Evolutionary conservation across 768 basidiomycete species (phyloP).

Genomic region (Suillus brevipes): DNA sequence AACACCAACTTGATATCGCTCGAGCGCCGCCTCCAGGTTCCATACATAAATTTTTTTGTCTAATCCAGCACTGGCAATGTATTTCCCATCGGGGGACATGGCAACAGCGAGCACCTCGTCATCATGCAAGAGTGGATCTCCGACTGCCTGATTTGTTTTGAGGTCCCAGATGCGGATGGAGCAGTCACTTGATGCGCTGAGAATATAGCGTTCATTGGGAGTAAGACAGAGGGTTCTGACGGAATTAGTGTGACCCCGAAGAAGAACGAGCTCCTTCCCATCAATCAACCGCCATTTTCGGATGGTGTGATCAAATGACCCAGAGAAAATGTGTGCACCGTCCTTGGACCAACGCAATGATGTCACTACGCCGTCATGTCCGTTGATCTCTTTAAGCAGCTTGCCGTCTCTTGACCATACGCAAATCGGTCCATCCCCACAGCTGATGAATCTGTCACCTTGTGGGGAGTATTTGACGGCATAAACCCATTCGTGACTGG

Average conservation of each 20-base stretch:
- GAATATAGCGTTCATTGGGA: background rate
- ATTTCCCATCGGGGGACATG: conserved; percentile 75
- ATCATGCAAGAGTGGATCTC: conserved; percentile 63
- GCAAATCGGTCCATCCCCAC: background rate
- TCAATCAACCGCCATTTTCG: background rate
- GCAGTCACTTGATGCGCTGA: background rate
- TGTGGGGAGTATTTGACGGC: background rate
- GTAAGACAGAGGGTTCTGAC: background rate
- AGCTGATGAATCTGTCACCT: background rate
- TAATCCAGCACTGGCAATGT: conserved; percentile 77
- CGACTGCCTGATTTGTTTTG: background rate
- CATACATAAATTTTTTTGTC: conserved; percentile 79
- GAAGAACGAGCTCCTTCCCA: background rate
- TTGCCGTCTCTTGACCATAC: background rate
- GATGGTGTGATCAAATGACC: background rate
- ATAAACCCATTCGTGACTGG: background rate
- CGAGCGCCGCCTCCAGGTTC: conserved; percentile 51
- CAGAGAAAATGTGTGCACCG: background rate
- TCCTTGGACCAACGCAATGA: background rate
- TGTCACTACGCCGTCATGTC: rapidly evolving
- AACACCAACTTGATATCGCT: background rate
- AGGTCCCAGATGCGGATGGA: background rate
- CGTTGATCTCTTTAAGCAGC: background rate
- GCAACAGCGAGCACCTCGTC: conserved; percentile 80
- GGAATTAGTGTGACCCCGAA: background rate